Percentiles rank a stretch among this genome's conserved stretches.
Conservation (phyloP, 495 filamentous ascomycete species). For the Trichoderma virens region DNA sequence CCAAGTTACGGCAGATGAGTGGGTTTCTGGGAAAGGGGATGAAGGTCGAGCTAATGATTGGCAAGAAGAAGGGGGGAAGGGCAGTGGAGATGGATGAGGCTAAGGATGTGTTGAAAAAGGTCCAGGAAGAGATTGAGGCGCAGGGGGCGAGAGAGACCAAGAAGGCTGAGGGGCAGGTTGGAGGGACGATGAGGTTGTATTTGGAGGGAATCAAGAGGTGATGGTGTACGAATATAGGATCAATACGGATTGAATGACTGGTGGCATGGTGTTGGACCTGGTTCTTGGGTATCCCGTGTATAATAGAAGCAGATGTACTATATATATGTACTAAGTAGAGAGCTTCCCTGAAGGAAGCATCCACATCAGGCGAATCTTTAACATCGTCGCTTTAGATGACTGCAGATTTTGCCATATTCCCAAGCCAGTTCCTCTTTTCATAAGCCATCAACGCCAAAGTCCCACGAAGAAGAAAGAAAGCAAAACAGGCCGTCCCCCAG, state of each 20-base stretch:
- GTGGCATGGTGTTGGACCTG: no score
- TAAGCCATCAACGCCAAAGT: not conserved
- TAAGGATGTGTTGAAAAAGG: slow-evolving; percentile 20
- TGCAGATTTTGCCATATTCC: not conserved
- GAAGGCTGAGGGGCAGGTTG: slow-evolving; percentile 30
- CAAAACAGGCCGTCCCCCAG: not conserved
- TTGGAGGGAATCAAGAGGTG: slow-evolving; percentile 23
- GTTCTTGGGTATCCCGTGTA: not conserved
- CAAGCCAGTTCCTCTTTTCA: not conserved
- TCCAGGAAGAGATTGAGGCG: slow-evolving; percentile 23
- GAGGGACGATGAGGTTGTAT: slow-evolving; percentile 24
- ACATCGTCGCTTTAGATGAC: not conserved
- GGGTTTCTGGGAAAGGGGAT: slow-evolving; percentile 56
- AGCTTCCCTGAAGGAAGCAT: not conserved
- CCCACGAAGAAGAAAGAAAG: not conserved
- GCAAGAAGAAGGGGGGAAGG: slow-evolving; percentile 27
- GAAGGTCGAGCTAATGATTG: slow-evolving; percentile 55
- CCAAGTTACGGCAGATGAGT: slow-evolving; percentile 51
- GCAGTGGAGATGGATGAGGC: slow-evolving; percentile 29
- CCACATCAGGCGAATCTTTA: not conserved
- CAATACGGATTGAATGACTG: no score
- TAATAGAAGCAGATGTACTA: not conserved
- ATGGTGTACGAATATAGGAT: not conserved
- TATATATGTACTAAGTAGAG: not conserved
- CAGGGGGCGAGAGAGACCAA: slow-evolving; percentile 33